Base-by-base conservation (phyloP, 768 basidiomycete genomes). In the Amanita pallidorosea region DNA sequence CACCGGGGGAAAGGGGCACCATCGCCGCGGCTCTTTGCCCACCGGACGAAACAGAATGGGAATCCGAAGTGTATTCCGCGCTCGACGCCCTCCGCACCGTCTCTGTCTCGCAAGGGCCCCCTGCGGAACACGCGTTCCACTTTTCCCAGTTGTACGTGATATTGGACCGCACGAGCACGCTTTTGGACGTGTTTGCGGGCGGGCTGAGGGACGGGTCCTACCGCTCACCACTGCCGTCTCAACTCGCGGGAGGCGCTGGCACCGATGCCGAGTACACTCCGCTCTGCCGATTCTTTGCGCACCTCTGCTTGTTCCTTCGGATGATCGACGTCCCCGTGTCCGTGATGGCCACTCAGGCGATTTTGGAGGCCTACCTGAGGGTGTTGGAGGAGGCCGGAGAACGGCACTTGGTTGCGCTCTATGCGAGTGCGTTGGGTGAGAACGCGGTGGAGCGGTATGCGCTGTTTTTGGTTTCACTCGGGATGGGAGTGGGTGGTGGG, bases 391-490 rank as follows among this genome's bases (percentile, higher is more conserved):
- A 72, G 37, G 85, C 88, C 15, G 88, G 86, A 15, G 75, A 93
- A 65, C 76, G 88, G 31, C 80, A 86, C 37, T 75, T 98, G 15
- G 92, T 98, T 11, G 93, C 95, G 0, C 80, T 96, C 72, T 98
- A 99, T 63, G 92, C 92, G 5, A 81, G 88, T 12, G 88, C 89
- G 25, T 69, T 98, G 18, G 88, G 92, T 5, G 85, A 90, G 59
- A 90, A 91, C 55, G 92, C 92, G 2, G 82, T 95, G 34, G 87
- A 92, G 58, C 84, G 90, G 33, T 98, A 97, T 58, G 92, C 93
- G 0, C 70, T 84, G 58, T 97, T 93, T 81, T 73, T 98, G 20
- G 80, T 86, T 27, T 86, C 84, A 0, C 74, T 88, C 15, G 85
- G 78, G 40, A 73, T 88, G 15, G 69, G 75, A 1, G 76, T 77